Conservation (phyloP, 768 basidiomycete genomes). For the Mycena rosella region DNA sequence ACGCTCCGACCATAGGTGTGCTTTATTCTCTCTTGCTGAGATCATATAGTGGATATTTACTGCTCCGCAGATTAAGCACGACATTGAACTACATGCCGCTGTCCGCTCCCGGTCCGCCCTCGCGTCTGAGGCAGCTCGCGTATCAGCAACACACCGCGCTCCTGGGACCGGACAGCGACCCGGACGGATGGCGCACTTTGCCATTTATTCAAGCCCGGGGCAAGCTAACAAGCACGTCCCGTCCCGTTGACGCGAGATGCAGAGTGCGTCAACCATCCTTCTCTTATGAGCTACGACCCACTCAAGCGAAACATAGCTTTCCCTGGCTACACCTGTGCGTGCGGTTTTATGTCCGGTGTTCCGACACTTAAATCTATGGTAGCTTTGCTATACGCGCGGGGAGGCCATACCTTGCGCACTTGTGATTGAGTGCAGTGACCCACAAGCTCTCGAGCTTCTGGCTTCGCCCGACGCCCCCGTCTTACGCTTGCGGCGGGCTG, state of each 20-base stretch:
- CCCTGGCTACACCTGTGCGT: conserved; percentile 55
- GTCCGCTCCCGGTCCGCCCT: conserved; percentile 48
- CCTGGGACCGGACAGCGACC: conserved; percentile 52
- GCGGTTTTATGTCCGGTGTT: background rate
- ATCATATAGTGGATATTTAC: background rate
- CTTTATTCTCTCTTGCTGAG: background rate
- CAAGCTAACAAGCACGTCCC: conserved; percentile 43
- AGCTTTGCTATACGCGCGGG: conserved; percentile 59
- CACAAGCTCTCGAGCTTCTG: conserved; percentile 52
- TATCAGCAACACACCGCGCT: conserved; percentile 51
- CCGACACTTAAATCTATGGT: conserved; percentile 10
- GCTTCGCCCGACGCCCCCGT: conserved; percentile 49
- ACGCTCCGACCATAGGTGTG: conserved; percentile 51
- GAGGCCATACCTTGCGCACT: conserved; percentile 54
- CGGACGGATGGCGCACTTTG: conserved; percentile 55
- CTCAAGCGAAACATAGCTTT: conserved; percentile 45
- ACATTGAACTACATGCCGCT: conserved; percentile 50
- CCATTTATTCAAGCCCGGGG: conserved; percentile 44
- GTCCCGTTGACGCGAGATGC: conserved; percentile 47
- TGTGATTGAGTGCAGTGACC: conserved; percentile 47
- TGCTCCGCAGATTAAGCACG: conserved; percentile 43
- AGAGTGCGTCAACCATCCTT: conserved; percentile 45
- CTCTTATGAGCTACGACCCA: conserved; percentile 7
- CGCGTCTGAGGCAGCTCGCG: conserved; percentile 49
- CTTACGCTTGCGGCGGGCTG: conserved; percentile 47